Conservation (phyloP, 1,139 yeast species). For the Lipomyces yarrowii region DNA sequence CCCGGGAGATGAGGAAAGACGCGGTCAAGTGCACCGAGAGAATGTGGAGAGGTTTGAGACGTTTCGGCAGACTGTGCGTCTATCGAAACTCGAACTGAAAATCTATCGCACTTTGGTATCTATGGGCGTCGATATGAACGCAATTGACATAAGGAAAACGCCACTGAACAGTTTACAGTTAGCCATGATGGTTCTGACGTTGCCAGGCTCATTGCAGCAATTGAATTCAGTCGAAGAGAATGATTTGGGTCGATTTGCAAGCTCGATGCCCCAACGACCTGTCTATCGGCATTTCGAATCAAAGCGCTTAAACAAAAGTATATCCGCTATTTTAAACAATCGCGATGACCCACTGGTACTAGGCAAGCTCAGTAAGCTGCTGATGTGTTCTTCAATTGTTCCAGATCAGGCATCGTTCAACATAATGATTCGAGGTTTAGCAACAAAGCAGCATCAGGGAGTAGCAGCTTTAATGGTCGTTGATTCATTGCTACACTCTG, state of each 20-base stretch:
- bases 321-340: not conserved
- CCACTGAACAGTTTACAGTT: not conserved
- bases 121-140: not conserved
- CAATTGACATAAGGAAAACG: not conserved
- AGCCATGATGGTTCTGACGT: not conserved
- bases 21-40: not conserved
- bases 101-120: not conserved
- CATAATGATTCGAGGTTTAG: slow-evolving; percentile 28
- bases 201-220: not conserved
- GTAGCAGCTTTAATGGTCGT: slow-evolving; percentile 30
- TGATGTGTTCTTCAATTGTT: slow-evolving; percentile 12
- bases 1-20: not conserved
- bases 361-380: slow-evolving; percentile 4
- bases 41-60: not conserved
- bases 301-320: not conserved
- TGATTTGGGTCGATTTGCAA: not conserved
- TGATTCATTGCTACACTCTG: slow-evolving; percentile 26
- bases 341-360: slow-evolving; percentile 9
- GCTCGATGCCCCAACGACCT: slow-evolving; percentile 1
- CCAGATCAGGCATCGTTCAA: slow-evolving; percentile 30
- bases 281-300: not conserved
- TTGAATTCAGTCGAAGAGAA: not conserved
- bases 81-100: not conserved
- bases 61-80: not conserved
- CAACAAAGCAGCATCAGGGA: slow-evolving; percentile 24